phyloP scores from a whole-genome alignment of 176 grass and related monocot genomes.

The Musa beccarii region DNA sequence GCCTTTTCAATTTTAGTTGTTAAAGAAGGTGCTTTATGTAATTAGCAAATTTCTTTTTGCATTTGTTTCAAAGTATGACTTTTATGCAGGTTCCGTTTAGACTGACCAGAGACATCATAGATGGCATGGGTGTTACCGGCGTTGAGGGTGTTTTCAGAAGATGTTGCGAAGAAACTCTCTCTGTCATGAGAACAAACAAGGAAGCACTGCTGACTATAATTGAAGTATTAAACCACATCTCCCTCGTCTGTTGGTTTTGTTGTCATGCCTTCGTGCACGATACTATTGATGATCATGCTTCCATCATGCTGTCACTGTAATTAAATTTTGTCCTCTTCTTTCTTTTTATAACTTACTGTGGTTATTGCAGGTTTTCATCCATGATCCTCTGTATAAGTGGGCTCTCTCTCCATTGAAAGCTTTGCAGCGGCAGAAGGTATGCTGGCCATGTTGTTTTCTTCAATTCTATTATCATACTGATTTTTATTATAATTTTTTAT shows the following conservation, averaged over 20 bases:
- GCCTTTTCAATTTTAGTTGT: background rate
- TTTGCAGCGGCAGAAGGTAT: slow-evolving; percentile 89
- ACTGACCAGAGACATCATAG: slow-evolving; percentile 75
- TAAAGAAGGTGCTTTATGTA: background rate
- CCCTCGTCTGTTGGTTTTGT: slow-evolving; percentile 2
- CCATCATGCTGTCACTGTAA: too few relatives aligned
- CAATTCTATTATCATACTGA: background rate
- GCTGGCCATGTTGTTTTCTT: background rate
- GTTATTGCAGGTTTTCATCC: slow-evolving; percentile 56
- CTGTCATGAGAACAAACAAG: slow-evolving; percentile 87
- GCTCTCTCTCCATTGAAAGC: slow-evolving; percentile 94
- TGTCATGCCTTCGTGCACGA: background rate
- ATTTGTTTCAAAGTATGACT: background rate
- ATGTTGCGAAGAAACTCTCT: slow-evolving; percentile 94
- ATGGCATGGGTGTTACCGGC: slow-evolving; percentile 92
- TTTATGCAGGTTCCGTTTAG: slow-evolving; percentile 67
- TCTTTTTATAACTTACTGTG: slow-evolving; percentile 16
- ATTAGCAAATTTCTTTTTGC: background rate
- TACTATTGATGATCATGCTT: background rate
- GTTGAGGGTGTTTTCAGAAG: slow-evolving; percentile 91
- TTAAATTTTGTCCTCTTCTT: background rate
- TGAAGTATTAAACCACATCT: slow-evolving; percentile 44
- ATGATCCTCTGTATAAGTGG: slow-evolving; percentile 99
- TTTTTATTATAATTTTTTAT: background rate
- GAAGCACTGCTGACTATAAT: slow-evolving; percentile 86